A percentile compares a stretch with the other conserved stretches of the same genome.
phyloP scores from a whole-genome alignment of 2,329 filamentous ascomycete genomes.

The Penicillium fuscoglaucum region DNA sequence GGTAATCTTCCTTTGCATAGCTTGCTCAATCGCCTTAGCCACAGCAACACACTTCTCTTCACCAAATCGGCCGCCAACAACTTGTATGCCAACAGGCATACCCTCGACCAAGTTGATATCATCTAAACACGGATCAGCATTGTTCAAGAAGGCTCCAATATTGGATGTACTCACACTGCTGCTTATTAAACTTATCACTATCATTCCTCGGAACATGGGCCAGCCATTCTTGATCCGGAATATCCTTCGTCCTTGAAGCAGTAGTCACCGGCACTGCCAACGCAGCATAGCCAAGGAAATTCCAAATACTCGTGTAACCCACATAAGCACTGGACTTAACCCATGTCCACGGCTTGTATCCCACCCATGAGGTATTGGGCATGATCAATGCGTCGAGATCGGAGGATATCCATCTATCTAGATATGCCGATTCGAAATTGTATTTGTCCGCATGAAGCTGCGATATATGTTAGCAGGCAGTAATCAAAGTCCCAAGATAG shows the following conservation, averaged over 20 bases:
- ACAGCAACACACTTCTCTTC: constrained; percentile 38
- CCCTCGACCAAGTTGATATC: constrained; percentile 34
- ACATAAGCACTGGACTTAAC: constrained; percentile 38
- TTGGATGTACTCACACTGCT: constrained; percentile 28
- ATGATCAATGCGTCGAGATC: constrained; percentile 38
- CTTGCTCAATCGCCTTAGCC: constrained; percentile 34
- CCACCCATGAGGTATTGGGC: constrained; percentile 36
- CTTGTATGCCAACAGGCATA: constrained; percentile 38
- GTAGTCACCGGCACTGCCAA: constrained; percentile 36
- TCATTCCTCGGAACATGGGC: constrained; percentile 35
- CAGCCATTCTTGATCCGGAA: constrained; percentile 31
- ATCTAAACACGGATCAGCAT: constrained; percentile 21
- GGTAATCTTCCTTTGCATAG: constrained; percentile 17
- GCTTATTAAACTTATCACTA: constrained; percentile 36
- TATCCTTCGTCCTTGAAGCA: constrained; percentile 31
- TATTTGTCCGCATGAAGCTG: constrained; percentile 33
- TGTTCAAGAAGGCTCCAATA: rapidly evolving
- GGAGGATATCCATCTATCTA: constrained; percentile 32
- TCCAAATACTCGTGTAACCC: constrained; percentile 40
- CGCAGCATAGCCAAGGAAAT: constrained; percentile 36
- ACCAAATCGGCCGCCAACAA: constrained; percentile 35
- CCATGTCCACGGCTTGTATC: constrained; percentile 34
- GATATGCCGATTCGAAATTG: constrained; percentile 30
- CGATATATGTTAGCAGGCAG: neutral
- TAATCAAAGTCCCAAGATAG: neutral